A percentile compares a stretch with the other conserved stretches of the same genome.
Conservation (phyloP, 441 rosid species). For the Jatropha podagrica region DNA sequence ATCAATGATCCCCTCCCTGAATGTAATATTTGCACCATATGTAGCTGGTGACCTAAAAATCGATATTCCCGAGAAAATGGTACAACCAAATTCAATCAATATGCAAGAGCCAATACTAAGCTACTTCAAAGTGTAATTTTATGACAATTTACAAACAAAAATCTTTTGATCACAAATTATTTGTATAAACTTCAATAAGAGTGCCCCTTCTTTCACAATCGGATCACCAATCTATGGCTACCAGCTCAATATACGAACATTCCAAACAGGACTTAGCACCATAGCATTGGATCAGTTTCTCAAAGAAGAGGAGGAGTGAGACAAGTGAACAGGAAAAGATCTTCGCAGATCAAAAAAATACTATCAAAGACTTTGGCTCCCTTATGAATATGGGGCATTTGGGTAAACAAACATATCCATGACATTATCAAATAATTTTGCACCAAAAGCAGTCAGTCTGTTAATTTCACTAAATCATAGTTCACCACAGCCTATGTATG, state of each 20-base stretch:
- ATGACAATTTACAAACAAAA: conserved; percentile 1
- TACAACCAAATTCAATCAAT: conserved; percentile 18
- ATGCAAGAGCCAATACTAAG: not conserved
- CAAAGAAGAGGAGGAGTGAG: not conserved
- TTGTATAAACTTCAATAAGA: not conserved
- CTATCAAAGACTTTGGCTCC: not conserved
- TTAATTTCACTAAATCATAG: not conserved
- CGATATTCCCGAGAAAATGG: conserved; percentile 20
- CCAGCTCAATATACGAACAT: not conserved
- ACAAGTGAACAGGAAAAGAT: not conserved
- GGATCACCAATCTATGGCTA: not conserved
- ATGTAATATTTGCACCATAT: conserved; percentile 27
- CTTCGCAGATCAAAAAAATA: not conserved
- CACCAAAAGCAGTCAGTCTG: not conserved
- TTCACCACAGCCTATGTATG: not conserved
- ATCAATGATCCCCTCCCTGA: conserved; percentile 32
- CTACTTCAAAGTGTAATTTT: conserved; percentile 7
- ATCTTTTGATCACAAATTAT: not conserved
- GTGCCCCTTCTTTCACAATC: not conserved
- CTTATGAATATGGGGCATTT: not conserved
- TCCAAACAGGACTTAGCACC: not conserved
- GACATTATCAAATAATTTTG: not conserved
- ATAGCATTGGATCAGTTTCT: not conserved
- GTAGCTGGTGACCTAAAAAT: conserved; percentile 33
- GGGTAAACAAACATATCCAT: not conserved